Percentiles rank a stretch among this genome's conserved stretches.
Conservation (phyloP, 2,329 filamentous ascomycete genomes). For the Diplocarpon rosae region DNA sequence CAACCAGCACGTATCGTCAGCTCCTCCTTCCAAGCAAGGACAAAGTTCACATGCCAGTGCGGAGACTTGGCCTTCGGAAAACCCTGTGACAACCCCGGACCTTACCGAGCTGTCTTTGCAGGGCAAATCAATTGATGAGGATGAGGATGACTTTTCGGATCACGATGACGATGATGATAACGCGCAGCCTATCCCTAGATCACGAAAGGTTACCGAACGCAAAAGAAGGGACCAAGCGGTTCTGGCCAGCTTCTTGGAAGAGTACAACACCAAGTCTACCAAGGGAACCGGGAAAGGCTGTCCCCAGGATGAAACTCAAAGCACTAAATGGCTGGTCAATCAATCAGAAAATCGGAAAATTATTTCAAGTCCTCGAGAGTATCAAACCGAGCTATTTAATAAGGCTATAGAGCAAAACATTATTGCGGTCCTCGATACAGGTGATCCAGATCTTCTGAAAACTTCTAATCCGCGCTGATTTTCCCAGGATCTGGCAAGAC, state of each 20-base stretch:
- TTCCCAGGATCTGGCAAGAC: constrained; percentile 77
- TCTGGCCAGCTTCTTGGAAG: constrained; percentile 36
- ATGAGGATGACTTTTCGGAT: constrained; percentile 6
- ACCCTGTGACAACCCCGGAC: not conserved
- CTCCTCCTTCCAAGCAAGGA: not conserved
- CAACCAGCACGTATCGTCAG: not conserved
- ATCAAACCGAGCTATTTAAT: constrained; percentile 87
- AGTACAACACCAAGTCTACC: constrained; percentile 16
- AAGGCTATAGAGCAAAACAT: constrained; percentile 74
- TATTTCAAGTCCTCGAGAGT: constrained; percentile 73
- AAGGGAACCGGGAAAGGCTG: constrained; percentile 16
- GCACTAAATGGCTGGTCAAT: constrained; percentile 25
- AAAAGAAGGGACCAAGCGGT: constrained; percentile 39
- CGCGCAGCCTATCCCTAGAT: constrained; percentile 25
- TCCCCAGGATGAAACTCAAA: constrained; percentile 21
- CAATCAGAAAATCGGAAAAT: constrained; percentile 36
- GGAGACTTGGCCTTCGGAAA: not conserved
- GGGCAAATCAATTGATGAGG: constrained; percentile 10
- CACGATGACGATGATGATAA: constrained; percentile 15
- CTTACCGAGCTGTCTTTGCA: not conserved
- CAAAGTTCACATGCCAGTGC: not conserved
- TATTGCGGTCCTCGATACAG: constrained; percentile 91
- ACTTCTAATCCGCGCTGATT: constrained; percentile 5
- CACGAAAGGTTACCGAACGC: constrained; percentile 34
- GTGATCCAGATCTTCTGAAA: constrained; percentile 29